Conservation (phyloP, 139 green algal genomes). For the Micractinium conductrix region DNA sequence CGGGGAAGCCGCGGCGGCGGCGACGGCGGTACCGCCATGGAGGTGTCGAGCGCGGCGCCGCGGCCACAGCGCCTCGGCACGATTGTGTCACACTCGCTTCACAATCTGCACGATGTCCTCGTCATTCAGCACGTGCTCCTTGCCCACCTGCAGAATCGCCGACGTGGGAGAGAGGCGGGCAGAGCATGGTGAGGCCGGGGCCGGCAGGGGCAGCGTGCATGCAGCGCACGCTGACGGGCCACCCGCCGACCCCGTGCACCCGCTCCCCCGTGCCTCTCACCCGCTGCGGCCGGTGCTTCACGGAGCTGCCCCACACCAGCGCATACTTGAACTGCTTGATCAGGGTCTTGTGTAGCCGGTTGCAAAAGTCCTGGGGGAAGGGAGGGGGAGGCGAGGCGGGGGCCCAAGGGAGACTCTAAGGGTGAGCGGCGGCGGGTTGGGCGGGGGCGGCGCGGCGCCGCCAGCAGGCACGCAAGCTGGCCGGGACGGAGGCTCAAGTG, state of each 20-base stretch:
- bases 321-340: conserved; percentile 97
- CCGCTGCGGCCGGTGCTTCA: conserved; percentile 94
- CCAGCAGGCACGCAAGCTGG: not conserved
- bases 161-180: too few relatives aligned
- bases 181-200: not conserved
- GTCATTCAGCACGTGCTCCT: conserved; percentile 93
- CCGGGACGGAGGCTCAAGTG: too few relatives aligned
- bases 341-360: conserved; percentile 79
- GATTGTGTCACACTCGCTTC: conserved; percentile 71
- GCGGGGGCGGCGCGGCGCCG: too few relatives aligned
- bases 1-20: too few relatives aligned
- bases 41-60: too few relatives aligned
- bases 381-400: not conserved
- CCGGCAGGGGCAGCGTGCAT: too few relatives aligned
- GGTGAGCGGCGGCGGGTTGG: not conserved
- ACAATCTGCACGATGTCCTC: conserved; percentile 98
- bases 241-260: too few relatives aligned
- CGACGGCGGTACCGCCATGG: too few relatives aligned
- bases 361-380: conserved; percentile 83
- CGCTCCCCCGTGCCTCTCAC: conserved; percentile 69
- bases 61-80: too few relatives aligned
- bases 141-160: conserved; percentile 75
- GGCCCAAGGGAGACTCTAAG: not conserved
- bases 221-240: too few relatives aligned
- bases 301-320: conserved; percentile 87